Base-by-base conservation (phyloP, 83 land plant species). In the Picea engelmannii region DNA sequence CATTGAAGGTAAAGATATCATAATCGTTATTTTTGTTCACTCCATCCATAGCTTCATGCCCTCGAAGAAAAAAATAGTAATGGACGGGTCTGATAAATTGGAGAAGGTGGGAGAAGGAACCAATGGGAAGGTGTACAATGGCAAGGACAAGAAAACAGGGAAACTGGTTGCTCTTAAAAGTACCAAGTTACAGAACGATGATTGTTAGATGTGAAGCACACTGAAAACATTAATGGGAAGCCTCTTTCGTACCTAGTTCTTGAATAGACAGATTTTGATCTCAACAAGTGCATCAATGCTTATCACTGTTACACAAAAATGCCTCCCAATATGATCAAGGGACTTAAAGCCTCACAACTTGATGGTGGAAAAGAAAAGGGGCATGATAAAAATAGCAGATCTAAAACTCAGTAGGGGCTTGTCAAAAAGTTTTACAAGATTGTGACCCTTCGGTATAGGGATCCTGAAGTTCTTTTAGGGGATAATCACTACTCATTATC, bases 31-130 rank as follows among this genome's bases (percentile, higher is more conserved):
- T 13, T 55, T 55, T 47, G 16, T 13, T 55, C 59, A 16, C 8
- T 21, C 11, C n/a, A 15, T 40, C 8, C 18, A 4, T 6, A 40
- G 6, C 75, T 40, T 4, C 7, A 18, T 27, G 24, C 24, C 42
- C 1, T 80, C 66, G 35, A 55, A 55, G 16, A 55, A 12, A 11
- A 21, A 8, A 47, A 52, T 83, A 18, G 90, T 66, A 31, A 91
- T 89, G 93, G 93, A 91, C 15, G 80, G 61, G 58, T 91, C 87
- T 78, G 93, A 89, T 90, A 90, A 90, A 82, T 84, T 96, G 78
- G 98, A 93, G 91, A 96, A 96, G 93, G 99, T 96, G 4, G 99
- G 99, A 58, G 99, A 95, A 80, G 99, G 99, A 13, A 95, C 99
- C 15, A 95, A 96, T 83, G 99, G 99, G 25, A 96, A 96, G 89